A percentile compares a stretch with the other conserved stretches of the same genome.
These are phyloP conservation scores for Cornus suecica DNA, from an alignment of 148 eudicot genomes.

Conservation along the genomic window DNA sequence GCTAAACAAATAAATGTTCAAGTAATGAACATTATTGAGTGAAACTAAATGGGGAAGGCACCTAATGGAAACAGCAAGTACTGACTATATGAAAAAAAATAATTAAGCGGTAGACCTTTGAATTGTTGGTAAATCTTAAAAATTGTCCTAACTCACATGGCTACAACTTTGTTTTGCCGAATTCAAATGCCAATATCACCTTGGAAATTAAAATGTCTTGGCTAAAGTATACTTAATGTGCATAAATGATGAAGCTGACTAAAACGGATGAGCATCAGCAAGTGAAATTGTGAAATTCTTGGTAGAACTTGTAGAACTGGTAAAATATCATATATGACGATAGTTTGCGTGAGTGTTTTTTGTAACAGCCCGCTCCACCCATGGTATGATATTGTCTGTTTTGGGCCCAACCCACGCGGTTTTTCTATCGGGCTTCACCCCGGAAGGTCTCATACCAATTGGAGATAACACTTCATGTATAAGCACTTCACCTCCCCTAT, in stretches of 20 bases:
- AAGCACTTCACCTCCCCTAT: too few species aligned
- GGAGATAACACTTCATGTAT: too few species aligned
- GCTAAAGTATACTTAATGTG: not conserved
- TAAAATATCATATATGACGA: not conserved
- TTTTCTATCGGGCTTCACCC: too few species aligned
- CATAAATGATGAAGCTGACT: not conserved
- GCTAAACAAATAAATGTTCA: not conserved
- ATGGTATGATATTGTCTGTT: too few species aligned
- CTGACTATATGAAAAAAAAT: not conserved
- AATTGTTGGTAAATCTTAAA: not conserved
- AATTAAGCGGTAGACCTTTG: not conserved
- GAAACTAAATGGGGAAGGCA: not conserved
- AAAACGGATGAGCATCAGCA: not conserved
- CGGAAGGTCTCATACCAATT: too few species aligned
- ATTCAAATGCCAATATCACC: not conserved
- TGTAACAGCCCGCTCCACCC: too few species aligned
- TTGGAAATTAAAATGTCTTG: not conserved
- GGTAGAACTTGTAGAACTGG: not conserved
- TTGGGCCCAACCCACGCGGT: too few species aligned
- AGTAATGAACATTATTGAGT: not conserved
- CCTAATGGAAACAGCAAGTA: not conserved
- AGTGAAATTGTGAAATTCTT: slow-evolving; percentile 1
- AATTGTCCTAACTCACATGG: not conserved
- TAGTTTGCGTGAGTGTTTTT: too few species aligned
- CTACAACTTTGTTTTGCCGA: not conserved